Percentiles rank a stretch among this genome's conserved stretches.
Conservation (phyloP, 495 filamentous ascomycete genomes). For the Lepraria neglecta region DNA sequence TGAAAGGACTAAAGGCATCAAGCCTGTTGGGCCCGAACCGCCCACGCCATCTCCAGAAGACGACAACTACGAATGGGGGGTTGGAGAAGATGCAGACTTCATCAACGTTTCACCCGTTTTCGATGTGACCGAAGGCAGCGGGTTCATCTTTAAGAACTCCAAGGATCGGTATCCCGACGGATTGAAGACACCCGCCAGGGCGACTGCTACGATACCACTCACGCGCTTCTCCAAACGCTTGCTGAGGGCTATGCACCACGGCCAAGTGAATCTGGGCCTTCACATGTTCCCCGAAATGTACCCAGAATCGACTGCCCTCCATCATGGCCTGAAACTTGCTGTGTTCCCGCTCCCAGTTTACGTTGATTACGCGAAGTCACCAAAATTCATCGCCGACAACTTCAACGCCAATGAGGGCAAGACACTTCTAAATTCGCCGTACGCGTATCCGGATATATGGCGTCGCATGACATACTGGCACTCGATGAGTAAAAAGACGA, state of each 20-base stretch:
- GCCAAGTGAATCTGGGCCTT: slow-evolving; percentile 53
- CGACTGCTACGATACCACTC: slow-evolving; percentile 57
- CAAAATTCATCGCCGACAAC: slow-evolving; percentile 47
- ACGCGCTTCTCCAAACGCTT: slow-evolving; percentile 55
- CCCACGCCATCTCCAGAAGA: slow-evolving; percentile 47
- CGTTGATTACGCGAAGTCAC: slow-evolving; percentile 54
- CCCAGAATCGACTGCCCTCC: slow-evolving; percentile 55
- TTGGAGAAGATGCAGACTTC: slow-evolving; percentile 69
- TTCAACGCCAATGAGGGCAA: slow-evolving; percentile 53
- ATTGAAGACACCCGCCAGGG: slow-evolving; percentile 54
- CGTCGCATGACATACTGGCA: slow-evolving; percentile 19
- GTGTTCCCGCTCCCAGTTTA: slow-evolving; percentile 65
- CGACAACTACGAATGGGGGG: slow-evolving; percentile 65
- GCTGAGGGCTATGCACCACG: slow-evolving; percentile 60
- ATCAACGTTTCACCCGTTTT: slow-evolving; percentile 67
- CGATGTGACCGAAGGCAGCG: slow-evolving; percentile 51
- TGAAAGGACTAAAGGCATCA: slow-evolving; percentile 44
- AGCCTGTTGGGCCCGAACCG: slow-evolving; percentile 53
- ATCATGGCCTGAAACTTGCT: slow-evolving; percentile 67
- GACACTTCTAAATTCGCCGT: slow-evolving; percentile 30
- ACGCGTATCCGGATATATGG: slow-evolving; percentile 13
- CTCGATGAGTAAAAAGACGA: slow-evolving; percentile 15
- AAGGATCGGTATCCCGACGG: slow-evolving; percentile 57
- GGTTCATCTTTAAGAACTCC: slow-evolving; percentile 56
- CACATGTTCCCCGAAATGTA: slow-evolving; percentile 66